A percentile compares a stretch with the other conserved stretches of the same genome.
Evolutionary conservation across 805 yeast genomes (phyloP).

Genomic region (Kregervanrija pseudodelftensis): DNA sequence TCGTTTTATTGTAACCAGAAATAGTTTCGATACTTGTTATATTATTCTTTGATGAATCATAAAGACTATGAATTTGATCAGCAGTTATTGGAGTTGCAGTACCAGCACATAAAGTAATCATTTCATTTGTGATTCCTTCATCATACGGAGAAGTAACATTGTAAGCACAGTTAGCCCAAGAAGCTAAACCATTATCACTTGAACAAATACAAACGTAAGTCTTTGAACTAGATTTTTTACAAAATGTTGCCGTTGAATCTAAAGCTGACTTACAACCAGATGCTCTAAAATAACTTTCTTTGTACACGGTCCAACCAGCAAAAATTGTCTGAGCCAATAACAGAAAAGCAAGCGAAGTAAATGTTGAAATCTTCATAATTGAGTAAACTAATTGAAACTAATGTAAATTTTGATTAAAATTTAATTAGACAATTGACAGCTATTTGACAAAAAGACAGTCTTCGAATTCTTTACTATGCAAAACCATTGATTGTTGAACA

Average conservation of each 20-base stretch:
- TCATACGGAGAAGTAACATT: constrained; percentile 8
- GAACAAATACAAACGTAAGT: constrained; percentile 21
- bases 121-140: constrained; percentile 14
- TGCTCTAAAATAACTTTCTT: constrained; percentile 11
- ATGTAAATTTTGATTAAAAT: too few relatives aligned
- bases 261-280: constrained; percentile 18
- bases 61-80: constrained; percentile 29
- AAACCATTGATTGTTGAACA: too few relatives aligned
- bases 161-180: constrained; percentile 22
- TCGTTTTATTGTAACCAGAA: constrained; percentile 27
- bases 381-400: too few relatives aligned
- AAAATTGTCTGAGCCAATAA: not conserved
- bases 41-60: constrained; percentile 35
- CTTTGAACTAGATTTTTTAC: constrained; percentile 8
- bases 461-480: too few relatives aligned
- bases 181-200: constrained; percentile 21
- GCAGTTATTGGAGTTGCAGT: constrained; percentile 24
- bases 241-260: constrained; percentile 15
- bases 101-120: constrained; percentile 16
- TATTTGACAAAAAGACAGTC: too few relatives aligned
- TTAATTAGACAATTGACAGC: too few relatives aligned
- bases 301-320: constrained; percentile 11
- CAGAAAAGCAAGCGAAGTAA: constrained; percentile 1
- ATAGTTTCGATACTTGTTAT: constrained; percentile 26
- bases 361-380: too few relatives aligned